These are phyloP conservation scores for Kurtzmaniella fragi DNA, from an alignment of 805 yeast species.

Conservation along the genomic window DNA sequence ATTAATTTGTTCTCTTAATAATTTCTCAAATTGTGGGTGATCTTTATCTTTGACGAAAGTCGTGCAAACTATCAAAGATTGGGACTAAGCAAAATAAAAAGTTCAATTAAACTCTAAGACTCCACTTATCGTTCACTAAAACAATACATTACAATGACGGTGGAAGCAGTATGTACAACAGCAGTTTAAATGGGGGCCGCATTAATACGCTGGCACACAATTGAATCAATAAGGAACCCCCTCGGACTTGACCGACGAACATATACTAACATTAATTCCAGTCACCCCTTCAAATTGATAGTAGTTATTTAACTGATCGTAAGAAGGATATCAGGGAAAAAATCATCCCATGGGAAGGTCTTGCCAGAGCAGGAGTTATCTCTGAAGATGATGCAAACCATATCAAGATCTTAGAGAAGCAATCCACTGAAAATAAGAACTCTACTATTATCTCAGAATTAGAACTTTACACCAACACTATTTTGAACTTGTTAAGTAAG, in stretches of 20 bases:
- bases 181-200: not conserved
- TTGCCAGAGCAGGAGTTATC: constrained; percentile 67
- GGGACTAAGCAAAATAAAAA: no score
- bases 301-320: constrained; percentile 60
- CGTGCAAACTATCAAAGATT: no score
- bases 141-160: not conserved
- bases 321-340: constrained; percentile 67
- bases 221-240: no score
- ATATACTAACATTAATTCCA: constrained; percentile 2
- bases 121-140: no score
- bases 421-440: constrained; percentile 37
- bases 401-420: constrained; percentile 50
- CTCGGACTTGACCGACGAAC: no score
- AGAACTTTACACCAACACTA: constrained; percentile 49
- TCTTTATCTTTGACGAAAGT: no score
- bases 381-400: constrained; percentile 62
- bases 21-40: no score
- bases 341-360: constrained; percentile 90
- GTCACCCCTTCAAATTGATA: constrained; percentile 48
- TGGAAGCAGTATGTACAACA: constrained; percentile 1
- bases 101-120: no score
- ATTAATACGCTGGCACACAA: not conserved
- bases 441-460: constrained; percentile 39
- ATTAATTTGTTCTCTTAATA: no score
- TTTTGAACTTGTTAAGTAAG: constrained; percentile 50